Evolutionary conservation across 179 eudicot genomes (phyloP).

Genomic region (Carnegiea gigantea): DNA sequence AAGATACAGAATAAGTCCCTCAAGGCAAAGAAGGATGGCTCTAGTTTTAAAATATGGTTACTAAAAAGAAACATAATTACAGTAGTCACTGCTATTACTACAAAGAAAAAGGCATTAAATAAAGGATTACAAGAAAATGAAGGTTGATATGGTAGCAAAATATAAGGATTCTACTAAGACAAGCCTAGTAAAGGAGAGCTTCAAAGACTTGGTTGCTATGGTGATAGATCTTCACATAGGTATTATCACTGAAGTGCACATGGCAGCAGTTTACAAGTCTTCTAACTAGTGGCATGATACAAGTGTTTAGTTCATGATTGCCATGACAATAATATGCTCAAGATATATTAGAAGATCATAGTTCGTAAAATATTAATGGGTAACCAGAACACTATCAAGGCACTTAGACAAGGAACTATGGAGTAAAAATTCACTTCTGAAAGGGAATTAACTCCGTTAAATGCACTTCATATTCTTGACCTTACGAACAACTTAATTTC

Average conservation of each 20-base stretch:
- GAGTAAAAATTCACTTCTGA: background rate
- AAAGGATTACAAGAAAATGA: too few relatives aligned
- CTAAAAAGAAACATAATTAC: background rate
- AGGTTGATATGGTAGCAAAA: too few relatives aligned
- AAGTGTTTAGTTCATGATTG: constrained; percentile 9
- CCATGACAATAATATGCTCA: background rate
- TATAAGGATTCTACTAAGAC: too few relatives aligned
- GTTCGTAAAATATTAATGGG: background rate
- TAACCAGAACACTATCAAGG: background rate
- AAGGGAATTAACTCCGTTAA: background rate
- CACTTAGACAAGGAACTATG: background rate
- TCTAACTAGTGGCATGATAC: constrained; percentile 10
- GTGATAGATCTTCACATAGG: background rate
- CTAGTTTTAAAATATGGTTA: background rate
- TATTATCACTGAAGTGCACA: background rate
- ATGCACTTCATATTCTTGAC: background rate
- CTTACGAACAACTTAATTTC: background rate
- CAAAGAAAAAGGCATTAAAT: background rate
- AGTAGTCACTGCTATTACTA: background rate
- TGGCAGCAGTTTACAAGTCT: background rate
- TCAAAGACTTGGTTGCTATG: background rate
- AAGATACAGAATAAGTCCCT: too few relatives aligned
- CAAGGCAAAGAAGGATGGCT: too few relatives aligned
- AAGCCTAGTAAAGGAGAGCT: too few relatives aligned
- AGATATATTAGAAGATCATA: background rate